Evolutionary conservation across 2,329 filamentous ascomycete genomes (phyloP), one percentile per base, ranked within the genome.

Genomic region (Colletotrichum euphorbiae): DNA sequence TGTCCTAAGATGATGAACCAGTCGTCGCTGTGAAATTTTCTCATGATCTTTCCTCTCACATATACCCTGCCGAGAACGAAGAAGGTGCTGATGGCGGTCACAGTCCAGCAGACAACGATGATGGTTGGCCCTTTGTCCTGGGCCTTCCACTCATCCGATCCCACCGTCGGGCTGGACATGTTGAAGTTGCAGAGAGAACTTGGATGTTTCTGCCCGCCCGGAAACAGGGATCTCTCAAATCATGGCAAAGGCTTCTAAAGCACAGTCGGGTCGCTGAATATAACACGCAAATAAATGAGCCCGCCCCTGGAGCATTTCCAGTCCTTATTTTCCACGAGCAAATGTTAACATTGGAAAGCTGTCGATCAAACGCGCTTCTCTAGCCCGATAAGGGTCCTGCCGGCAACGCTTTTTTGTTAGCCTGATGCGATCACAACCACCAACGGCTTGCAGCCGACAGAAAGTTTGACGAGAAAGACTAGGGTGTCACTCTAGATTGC

Each of bases 21-120:
- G 68, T 81, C 80, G 59, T 82, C 80, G 3, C 73, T 61, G 1
- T 78, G 75, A 12, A 80, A 69, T 24, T 76, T 77, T 7, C 73
- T 72, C 45, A 79, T 67, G 8, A 79, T 70, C 6, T 56, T 67
- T 1, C 65, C 63, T 12, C 78, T 74, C 12, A 78, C 75, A 17
- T 73, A 78, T 6, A 79, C 69, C 9, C 78, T 72, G 0, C 73
- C 74, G 0, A 69, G 28, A 7, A 79, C 75, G 11, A 79, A 72
- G 7, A 76, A 2, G 2, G 72, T 71, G 8, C 75, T 75, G 31
- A 79, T 24, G 2, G 70, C 70, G 1, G 76, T 77, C 51, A 79
- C 70, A 2, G 72, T 40, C 74, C 76, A 77, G 28, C 77, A 70
- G 8, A 76, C 73, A 4, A 67, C 72, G 6, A 80, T 52, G 24